These are phyloP conservation scores for Backusella circina DNA, from an alignment of 192 early-diverging fungal species.

Conservation along the genomic window DNA sequence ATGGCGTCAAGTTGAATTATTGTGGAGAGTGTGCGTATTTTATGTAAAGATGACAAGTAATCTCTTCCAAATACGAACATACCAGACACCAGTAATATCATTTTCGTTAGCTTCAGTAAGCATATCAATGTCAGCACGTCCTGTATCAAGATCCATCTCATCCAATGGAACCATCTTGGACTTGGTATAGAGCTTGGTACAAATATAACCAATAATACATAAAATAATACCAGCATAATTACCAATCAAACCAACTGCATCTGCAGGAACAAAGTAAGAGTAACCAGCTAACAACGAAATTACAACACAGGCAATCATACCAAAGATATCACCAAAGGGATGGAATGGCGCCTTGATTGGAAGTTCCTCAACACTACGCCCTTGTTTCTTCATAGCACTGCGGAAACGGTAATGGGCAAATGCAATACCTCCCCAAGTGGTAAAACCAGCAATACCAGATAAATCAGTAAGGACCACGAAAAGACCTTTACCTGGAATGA, in stretches of 20 bases:
- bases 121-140: slow-evolving; percentile 12
- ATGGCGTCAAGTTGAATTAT: neutral
- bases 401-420: slow-evolving; percentile 82
- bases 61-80: neutral
- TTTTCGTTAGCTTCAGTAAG: neutral
- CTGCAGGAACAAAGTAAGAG: slow-evolving; percentile 30
- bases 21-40: neutral
- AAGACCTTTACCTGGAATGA: slow-evolving; percentile 31
- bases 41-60: neutral
- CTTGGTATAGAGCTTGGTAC: slow-evolving; percentile 22
- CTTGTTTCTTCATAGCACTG: slow-evolving; percentile 69
- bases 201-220: slow-evolving; percentile 11
- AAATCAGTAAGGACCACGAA: slow-evolving; percentile 23
- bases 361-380: slow-evolving; percentile 53
- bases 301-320: slow-evolving; percentile 21
- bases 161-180: slow-evolving; percentile 24
- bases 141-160: slow-evolving; percentile 24
- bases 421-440: slow-evolving; percentile 81
- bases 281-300: slow-evolving; percentile 22
- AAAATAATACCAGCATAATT: slow-evolving; percentile 29
- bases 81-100: neutral
- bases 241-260: slow-evolving; percentile 21
- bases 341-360: slow-evolving; percentile 62
- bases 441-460: slow-evolving; percentile 30
- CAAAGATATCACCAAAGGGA: slow-evolving; percentile 27